Evolutionary conservation across 345 rosid genomes (phyloP).

Genomic region (Syzygium oleosum): DNA sequence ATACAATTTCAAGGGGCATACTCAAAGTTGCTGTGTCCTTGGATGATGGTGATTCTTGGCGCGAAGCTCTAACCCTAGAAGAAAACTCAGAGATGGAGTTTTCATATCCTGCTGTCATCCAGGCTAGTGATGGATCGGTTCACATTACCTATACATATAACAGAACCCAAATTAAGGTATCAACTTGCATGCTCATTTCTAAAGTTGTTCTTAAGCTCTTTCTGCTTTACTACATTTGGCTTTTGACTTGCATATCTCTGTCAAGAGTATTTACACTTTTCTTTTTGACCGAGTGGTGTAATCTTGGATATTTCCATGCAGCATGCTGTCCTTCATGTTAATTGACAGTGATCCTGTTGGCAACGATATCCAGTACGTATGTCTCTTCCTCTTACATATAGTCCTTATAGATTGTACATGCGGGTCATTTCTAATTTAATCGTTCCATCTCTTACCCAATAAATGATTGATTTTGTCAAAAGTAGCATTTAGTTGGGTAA

Average conservation of each 20-base stretch:
- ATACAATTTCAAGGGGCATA: conserved; percentile 69
- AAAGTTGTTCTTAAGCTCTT: background rate
- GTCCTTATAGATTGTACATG: background rate
- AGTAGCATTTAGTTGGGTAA: background rate
- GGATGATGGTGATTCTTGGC: conserved; percentile 82
- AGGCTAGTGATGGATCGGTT: conserved; percentile 63
- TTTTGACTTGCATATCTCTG: background rate
- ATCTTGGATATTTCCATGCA: conserved; percentile 10
- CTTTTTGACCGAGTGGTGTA: background rate
- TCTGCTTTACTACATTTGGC: background rate
- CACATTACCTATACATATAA: conserved; percentile 87
- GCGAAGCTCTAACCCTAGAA: conserved; percentile 56
- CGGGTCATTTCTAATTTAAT: background rate
- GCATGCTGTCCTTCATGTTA: conserved; percentile 20
- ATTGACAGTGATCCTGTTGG: background rate
- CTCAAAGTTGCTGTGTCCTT: conserved; percentile 67
- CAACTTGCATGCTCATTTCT: background rate
- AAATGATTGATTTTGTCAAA: background rate
- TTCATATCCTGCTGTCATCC: conserved; percentile 82
- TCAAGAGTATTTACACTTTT: background rate
- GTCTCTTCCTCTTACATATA: background rate
- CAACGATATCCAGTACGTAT: background rate
- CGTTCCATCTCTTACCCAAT: background rate
- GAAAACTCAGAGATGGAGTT: conserved; percentile 67
- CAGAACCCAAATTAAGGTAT: conserved; percentile 87